Evolutionary conservation across 208 protist genomes (phyloP), one percentile per base, ranked within the genome.

Genomic region (Acanthamoeba castellanii): DNA sequence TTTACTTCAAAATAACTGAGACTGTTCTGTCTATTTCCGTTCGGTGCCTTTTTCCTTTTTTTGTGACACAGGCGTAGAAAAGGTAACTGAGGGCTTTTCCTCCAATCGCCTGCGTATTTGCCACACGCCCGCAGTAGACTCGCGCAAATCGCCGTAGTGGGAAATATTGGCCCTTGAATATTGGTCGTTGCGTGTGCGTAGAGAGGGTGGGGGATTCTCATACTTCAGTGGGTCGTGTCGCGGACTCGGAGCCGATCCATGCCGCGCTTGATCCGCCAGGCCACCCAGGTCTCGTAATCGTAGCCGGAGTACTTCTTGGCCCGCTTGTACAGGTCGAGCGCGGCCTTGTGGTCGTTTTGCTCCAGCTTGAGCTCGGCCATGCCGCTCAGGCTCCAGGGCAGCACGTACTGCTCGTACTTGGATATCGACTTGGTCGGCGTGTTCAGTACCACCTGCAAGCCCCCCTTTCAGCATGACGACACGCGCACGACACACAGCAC

Each of bases 261-360:
- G 27, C 82, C 82, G 25, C 82, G 82, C 50, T 89, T 89, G 45
- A 89, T 66, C 3, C 82, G 45, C 82, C 82, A 89, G 30, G 45
- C 52, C n/a, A 89, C 55, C 82, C 82, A 89, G n/a, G 13, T 66
- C 55, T 89, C 82, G 22, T 66, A 89, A 20, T 89, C 82, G 82
- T 89, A 89, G 82, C 55, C 55, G 9, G 82, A 45, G 55, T 64
- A 89, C 55, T 89, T 89, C 52, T 66, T 89, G 52, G 52, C 45
- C 14, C 82, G 42, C 55, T 89, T 89, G 55, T 45, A 89, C 16
- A 50, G 37, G n/a, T 89, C 82, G 27, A 66, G 27, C 27, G 82
- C 82, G 13, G 45, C 55, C 82, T 89, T 66, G 52, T 68, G 30
- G n/a, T 89, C 82, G 27, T 89, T 89, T 42, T 89, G 45, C 82